Percentiles rank a stretch among this genome's conserved stretches.
These are phyloP conservation scores for Didymellaceae sp. DNA, from an alignment of 2,329 filamentous ascomycete genomes.

Conservation along the genomic window DNA sequence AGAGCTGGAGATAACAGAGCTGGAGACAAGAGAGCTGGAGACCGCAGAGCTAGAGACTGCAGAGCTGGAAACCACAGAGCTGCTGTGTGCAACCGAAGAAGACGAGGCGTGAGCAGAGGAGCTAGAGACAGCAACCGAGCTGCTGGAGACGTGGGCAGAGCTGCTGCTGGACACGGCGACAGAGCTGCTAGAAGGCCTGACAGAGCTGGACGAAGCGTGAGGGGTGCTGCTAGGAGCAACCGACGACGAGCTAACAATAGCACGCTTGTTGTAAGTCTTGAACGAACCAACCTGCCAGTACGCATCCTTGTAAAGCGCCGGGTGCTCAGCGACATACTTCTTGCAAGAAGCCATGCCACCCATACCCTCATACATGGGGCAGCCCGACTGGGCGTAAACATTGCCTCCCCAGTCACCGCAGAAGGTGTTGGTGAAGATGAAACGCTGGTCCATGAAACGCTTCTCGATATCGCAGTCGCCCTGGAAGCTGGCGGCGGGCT, in stretches of 20 bases:
- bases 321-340: conserved; percentile 73
- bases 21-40: neutral
- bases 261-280: conserved; percentile 31
- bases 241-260: conserved; percentile 22
- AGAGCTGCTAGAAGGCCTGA: neutral
- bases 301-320: conserved; percentile 69
- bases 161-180: neutral
- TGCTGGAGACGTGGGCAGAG: neutral
- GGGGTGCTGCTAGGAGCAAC: conserved; percentile 13
- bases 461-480: conserved; percentile 73
- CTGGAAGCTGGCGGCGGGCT: conserved; percentile 71
- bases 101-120: conserved; percentile 2
- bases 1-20: conserved; percentile 1
- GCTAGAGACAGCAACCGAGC: neutral
- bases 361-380: conserved; percentile 47
- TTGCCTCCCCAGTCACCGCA: conserved; percentile 85
- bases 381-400: conserved; percentile 67
- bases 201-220: conserved; percentile 12
- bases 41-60: conserved; percentile 2
- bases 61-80: neutral
- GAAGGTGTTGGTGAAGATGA: conserved; percentile 84
- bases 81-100: neutral
- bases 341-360: conserved; percentile 59
- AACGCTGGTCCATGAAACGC: conserved; percentile 73
- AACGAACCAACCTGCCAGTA: conserved; percentile 70